Evolutionary conservation across 768 basidiomycete species (phyloP).

Genomic region (Boletus patriciae): DNA sequence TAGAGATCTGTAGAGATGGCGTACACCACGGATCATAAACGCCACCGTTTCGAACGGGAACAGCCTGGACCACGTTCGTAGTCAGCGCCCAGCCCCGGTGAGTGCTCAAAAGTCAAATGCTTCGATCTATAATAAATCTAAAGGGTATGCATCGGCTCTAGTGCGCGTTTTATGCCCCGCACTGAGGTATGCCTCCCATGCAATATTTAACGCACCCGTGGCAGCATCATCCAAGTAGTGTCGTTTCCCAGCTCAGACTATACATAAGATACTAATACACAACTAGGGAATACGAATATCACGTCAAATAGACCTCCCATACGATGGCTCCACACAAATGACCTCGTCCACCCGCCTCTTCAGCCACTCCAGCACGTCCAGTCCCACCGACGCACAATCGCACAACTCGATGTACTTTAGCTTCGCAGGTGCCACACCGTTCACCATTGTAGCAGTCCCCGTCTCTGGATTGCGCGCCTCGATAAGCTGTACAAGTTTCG

Average conservation of each 20-base stretch:
- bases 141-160: conserved; percentile 10
- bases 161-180: conserved; percentile 3
- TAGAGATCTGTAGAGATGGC: too few species aligned
- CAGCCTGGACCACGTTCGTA: background rate
- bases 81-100: background rate
- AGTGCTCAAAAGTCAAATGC: conserved; percentile 13
- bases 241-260: background rate
- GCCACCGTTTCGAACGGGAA: background rate
- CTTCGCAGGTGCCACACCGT: conserved; percentile 51
- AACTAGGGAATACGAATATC: background rate
- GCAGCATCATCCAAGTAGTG: background rate
- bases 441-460: conserved; percentile 36
- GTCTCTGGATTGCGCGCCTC: conserved; percentile 66
- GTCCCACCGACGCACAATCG: conserved; percentile 64
- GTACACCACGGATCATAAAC: background rate
- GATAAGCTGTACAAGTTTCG: conserved; percentile 69
- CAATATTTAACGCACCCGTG: background rate
- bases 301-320: conserved; percentile 39
- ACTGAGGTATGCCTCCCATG: background rate
- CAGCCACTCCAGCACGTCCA: conserved; percentile 71
- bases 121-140: conserved; percentile 7
- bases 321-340: conserved; percentile 57
- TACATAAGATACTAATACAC: conserved; percentile 25
- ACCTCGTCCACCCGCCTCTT: conserved; percentile 61
- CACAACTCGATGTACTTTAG: conserved; percentile 60